Evolutionary conservation across 208 protist species (phyloP), one percentile per base, ranked within the genome.

Genomic region (Leishmania amazonensis): DNA sequence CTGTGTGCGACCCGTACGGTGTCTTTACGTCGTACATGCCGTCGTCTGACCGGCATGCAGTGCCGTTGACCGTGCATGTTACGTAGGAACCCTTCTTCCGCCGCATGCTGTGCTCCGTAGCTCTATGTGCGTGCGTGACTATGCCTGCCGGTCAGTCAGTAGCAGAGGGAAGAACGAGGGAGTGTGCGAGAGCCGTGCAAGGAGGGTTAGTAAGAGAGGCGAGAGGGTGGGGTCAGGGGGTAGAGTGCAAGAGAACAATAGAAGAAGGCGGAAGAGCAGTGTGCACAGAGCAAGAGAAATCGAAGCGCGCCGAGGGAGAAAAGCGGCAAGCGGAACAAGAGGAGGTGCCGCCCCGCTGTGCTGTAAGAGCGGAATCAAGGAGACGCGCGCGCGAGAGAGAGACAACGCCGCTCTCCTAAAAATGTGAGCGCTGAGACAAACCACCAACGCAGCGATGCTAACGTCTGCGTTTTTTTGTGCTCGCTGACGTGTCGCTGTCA

Each of bases 1-100:
- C 86, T 7, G 89, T 71, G 64, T 81, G 76, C 24, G 51, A 24
- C 13, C 91, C 91, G 75, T 83, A 91, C 35, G 70, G 78, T 5
- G 80, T 62, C 79, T 95, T 95, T 28, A 90, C 76, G 2, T 87
- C 70, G 64, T 89, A 68, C n/a, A 68, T 71, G n/a, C 86, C 88
- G 57, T 76, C 87, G 15, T 67, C 81, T 31, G 54, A 82, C 57
- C 79, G 64, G 31, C 82, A 86, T 4, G 7, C 24, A 11, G 68
- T 54, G 76, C 85, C 88, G 76, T 95, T 93, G 28, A 95, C 85
- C n/a, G n/a, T 75, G 60, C 38, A 80, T 8, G 24, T 47, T 31
- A 76, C 51, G 73, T 17, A 24, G 4, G 31, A 62, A 28, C 45
- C 17, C 51, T 45, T 76, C 73, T 62, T 76, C 51, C 31, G 73